These are phyloP conservation scores for Paramecium pentaurelia DNA, from an alignment of 73 alveolate species.

Conservation along the genomic window DNA sequence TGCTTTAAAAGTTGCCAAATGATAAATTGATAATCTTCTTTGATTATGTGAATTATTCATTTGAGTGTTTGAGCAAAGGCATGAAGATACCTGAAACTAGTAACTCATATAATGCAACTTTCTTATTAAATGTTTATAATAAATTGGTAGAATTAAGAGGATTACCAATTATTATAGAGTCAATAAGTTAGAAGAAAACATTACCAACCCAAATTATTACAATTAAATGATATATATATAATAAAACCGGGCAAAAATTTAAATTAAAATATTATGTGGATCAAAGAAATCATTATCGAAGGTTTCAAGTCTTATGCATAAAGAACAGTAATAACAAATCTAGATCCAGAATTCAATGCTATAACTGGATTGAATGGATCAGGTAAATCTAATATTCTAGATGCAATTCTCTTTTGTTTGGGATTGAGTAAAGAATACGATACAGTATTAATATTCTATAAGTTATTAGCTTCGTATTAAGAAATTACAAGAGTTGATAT, in stretches of 20 bases:
- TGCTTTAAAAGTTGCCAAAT: neutral
- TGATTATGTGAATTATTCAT: slow-evolving; percentile 25
- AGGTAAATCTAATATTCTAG: slow-evolving; percentile 98
- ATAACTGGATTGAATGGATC: slow-evolving; percentile 98
- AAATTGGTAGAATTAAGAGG: neutral
- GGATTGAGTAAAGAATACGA: slow-evolving; percentile 73
- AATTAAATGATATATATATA: slow-evolving; percentile 27
- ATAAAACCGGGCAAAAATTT: neutral
- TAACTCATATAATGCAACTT: neutral
- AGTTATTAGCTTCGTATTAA: slow-evolving; percentile 90
- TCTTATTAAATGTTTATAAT: neutral
- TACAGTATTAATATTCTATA: slow-evolving; percentile 56
- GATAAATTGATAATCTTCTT: neutral
- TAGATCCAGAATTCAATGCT: slow-evolving; percentile 98
- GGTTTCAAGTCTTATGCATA: slow-evolving; percentile 91
- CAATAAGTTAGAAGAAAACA: slow-evolving; percentile 2
- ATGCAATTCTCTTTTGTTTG: slow-evolving; percentile 96
- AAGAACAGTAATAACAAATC: slow-evolving; percentile 82
- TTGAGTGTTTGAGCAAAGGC: slow-evolving; percentile 1
- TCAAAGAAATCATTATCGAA: slow-evolving; percentile 85
- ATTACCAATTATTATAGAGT: neutral
- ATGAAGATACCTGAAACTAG: neutral
- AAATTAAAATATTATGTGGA: slow-evolving; percentile 71
- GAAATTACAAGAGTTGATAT: slow-evolving; percentile 94
- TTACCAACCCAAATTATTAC: slow-evolving; percentile 13